Base-by-base conservation (phyloP, 2,329 filamentous ascomycete species). In the Aspergillus hiratsukae region DNA sequence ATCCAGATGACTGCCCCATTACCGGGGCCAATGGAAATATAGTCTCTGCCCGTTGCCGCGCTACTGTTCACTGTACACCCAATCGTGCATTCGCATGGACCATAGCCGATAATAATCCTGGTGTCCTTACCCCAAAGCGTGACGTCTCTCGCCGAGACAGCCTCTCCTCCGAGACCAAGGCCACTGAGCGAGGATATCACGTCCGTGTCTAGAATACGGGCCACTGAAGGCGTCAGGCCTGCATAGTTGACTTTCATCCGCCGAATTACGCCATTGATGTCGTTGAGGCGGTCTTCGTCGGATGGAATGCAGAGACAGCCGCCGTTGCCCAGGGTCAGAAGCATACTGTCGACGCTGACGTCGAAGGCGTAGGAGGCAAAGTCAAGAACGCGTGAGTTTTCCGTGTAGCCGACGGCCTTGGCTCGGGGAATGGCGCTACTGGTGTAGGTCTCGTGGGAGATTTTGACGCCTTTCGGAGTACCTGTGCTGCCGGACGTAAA, bases 221-320 rank as follows among this genome's bases (percentile, higher is more conserved):
- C 83, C n/a, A 87, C 77, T 0, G 83, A 78, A 0, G 84, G 80
- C 0, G 85, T 88, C 66, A 87, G 77, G 61, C 83, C 82, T 0
- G 78, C 80, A 74, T 80, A 81, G 45, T 78, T 82, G 37, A 81
- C 78, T 6, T 75, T 69, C 76, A 82, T 81, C 0, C 73, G 66
- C 3, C 77, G 75, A 35, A 86, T 80, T 1, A 76, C 76, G 0
- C 74, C 76, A 2, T 75, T 72, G 14, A 85, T 76, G 54, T 83
- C 77, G 51, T 78, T 75, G 1, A 79, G 59, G 45, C 79, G 72
- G 56, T 83, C 78, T 4, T 75, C 66, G 0, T 79, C 71, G 0
- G 79, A 78, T 0, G 84, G 83, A 1, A 87, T 77, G 56, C 84
- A 86, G 7, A 87, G 76, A 45, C 82, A 85, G 0, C 81, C 84